Evolutionary conservation across 2,329 filamentous ascomycete genomes (phyloP), one percentile per base, ranked within the genome.

Genomic region (Falciphora oryzae): DNA sequence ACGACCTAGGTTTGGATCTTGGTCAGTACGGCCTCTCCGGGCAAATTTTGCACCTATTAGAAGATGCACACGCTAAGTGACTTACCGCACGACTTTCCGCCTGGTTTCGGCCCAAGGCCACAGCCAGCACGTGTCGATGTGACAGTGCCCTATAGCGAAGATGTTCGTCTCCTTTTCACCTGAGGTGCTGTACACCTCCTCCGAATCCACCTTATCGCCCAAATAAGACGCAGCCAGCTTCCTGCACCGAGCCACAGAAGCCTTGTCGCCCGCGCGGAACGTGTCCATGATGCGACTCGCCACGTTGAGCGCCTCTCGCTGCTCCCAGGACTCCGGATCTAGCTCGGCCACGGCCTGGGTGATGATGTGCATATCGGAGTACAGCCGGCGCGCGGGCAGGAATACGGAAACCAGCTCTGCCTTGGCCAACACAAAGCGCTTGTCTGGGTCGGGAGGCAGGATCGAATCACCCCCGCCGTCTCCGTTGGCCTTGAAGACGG

Each of bases 31-130:
- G n/a, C 7, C 44, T 53, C 44, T 22, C 22, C 44, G 5, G 8
- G 22, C 22, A 53, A 14, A 6, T 14, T 35, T 35, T 14, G 32
- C 32, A 14, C 2, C 2, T 35, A 14, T 14, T 8, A 2, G 8
- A 35, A 25, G 44, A 2, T n/a, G 2, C 22, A 53, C 44, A 11
- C 6, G 16, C 22, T 22, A 18, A 4, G 10, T 53, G 44, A 11
- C 44, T n/a, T 53, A 89, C n/a, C 87, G 79, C 18, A 84, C 87
- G 44, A 89, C 82, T 74, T 90, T 90, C 62, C 87, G 83, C 75
- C 88, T 89, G 0, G 87, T 90, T 75, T 89, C 87, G 3, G 83
- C 87, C 78, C 85, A 89, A 0, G 87, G 87, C 87, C 87, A 90
- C 25, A 90, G 75, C 87, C 87, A 90, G 72, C 86, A 89, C 0